These are phyloP conservation scores for Saxispiralis lemnorum DNA, from an alignment of 495 filamentous ascomycete genomes.

Conservation along the genomic window DNA sequence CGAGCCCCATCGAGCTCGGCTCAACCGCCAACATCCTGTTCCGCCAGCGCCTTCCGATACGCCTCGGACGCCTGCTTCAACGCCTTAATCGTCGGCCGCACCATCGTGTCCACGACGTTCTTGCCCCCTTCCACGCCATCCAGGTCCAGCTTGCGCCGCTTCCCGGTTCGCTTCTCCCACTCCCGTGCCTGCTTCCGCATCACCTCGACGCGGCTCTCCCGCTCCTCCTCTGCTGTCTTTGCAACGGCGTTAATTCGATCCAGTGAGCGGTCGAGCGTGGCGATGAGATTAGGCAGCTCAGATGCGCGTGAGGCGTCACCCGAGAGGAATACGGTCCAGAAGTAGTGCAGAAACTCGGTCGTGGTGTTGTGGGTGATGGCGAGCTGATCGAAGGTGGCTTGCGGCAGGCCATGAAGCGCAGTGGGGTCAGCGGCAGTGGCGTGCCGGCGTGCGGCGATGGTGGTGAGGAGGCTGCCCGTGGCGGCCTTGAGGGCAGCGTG, in stretches of 20 bases:
- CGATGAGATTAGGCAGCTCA: conserved; percentile 58
- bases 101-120: conserved; percentile 54
- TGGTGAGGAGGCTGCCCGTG: conserved; percentile 38
- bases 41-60: conserved; percentile 46
- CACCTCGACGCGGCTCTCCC: conserved; percentile 37
- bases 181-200: conserved; percentile 51
- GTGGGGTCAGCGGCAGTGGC: conserved; percentile 19
- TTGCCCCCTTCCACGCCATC: conserved; percentile 53
- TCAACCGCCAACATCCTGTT: conserved; percentile 32
- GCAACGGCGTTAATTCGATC: conserved; percentile 73
- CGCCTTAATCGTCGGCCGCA: conserved; percentile 51
- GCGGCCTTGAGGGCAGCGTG: conserved; percentile 37
- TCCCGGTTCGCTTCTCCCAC: conserved; percentile 48
- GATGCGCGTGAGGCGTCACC: conserved; percentile 58
- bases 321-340: conserved; percentile 78
- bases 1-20: no score
- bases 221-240: conserved; percentile 56
- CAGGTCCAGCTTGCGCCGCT: conserved; percentile 45
- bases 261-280: conserved; percentile 55
- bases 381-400: conserved; percentile 50
- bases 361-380: conserved; percentile 79
- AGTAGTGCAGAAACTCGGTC: conserved; percentile 87
- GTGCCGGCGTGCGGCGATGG: conserved; percentile 34
- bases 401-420: conserved; percentile 35
- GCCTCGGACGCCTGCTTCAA: conserved; percentile 43